Evolutionary conservation across 306 rosid genomes (phyloP), one percentile per base, ranked within the genome.

Genomic region (Fagus crenata): DNA sequence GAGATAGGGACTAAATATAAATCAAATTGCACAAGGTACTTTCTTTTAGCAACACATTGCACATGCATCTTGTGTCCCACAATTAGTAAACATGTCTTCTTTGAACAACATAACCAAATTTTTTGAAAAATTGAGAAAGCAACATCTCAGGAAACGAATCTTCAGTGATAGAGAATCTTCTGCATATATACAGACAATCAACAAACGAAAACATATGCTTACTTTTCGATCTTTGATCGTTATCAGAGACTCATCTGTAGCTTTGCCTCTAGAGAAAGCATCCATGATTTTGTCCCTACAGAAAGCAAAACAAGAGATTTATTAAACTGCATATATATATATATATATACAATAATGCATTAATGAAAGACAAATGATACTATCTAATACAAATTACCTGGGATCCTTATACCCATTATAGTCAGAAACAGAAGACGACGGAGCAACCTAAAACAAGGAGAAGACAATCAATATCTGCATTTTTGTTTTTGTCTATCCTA

Each of bases 211-310:
- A 40, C 12, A 72, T 53, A 54, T 32, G 46, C 93, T 86, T 86
- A 95, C 98, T 76, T 88, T 90, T 74, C 96, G 82, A 73, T 86
- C 91, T 82, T 87, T 82, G 49, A 94, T 72, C 35, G 83, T 43
- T 7, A 77, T 41, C 3, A 78, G 72, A 40, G 82, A 22, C 12
- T 89, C 95, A 55, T 88, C 97, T 74, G 75, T 84, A 86, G 74
- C 77, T 83, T 87, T 88, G 49, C 87, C 93, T 86, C 92, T 88
- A 17, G 11, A 69, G 63, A 53, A 84, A 77, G 78, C 77, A 75
- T 46, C 51, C 51, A 76, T 85, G 86, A 72, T 80, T 83, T 88
- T 88, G 53, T 88, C 93, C 87, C 92, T 88, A 28, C 7, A 69
- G 56, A 53, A 84, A 77, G 76, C 77, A 75, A 63, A 75, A 75